These are phyloP conservation scores for Citrus cavaleriei DNA, from an alignment of 345 rosid genomes.

Conservation along the genomic window DNA sequence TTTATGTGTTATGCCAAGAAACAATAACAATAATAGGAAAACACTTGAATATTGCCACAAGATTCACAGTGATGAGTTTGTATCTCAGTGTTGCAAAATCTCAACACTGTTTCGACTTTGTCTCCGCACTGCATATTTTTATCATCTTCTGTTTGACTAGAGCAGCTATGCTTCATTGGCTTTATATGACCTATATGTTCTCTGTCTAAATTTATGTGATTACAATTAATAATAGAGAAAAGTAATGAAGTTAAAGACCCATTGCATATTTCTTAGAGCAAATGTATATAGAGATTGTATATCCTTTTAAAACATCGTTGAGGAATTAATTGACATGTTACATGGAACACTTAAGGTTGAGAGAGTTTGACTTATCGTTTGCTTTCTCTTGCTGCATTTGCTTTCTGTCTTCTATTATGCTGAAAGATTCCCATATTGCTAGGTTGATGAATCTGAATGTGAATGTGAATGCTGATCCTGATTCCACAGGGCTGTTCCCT, in stretches of 20 bases:
- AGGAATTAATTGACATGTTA: not conserved
- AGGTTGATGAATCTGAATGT: not conserved
- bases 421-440: not conserved
- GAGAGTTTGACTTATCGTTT: not conserved
- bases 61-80: not conserved
- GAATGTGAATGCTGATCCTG: not conserved
- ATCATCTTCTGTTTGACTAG: not conserved
- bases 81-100: not conserved
- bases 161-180: not conserved
- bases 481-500: too few relatives aligned
- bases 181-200: not conserved
- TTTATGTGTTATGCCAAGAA: not conserved
- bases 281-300: not conserved
- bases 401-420: not conserved
- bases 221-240: not conserved
- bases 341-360: not conserved
- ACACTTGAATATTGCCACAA: not conserved
- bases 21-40: not conserved
- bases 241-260: not conserved
- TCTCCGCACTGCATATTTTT: not conserved
- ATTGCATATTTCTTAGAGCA: not conserved
- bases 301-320: not conserved
- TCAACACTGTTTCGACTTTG: not conserved
- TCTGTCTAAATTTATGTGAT: not conserved
- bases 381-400: not conserved